Percentiles rank a stretch among this genome's conserved stretches.
phyloP scores from a whole-genome alignment of 345 rosid genomes.

The Lenwebbia sp. region DNA sequence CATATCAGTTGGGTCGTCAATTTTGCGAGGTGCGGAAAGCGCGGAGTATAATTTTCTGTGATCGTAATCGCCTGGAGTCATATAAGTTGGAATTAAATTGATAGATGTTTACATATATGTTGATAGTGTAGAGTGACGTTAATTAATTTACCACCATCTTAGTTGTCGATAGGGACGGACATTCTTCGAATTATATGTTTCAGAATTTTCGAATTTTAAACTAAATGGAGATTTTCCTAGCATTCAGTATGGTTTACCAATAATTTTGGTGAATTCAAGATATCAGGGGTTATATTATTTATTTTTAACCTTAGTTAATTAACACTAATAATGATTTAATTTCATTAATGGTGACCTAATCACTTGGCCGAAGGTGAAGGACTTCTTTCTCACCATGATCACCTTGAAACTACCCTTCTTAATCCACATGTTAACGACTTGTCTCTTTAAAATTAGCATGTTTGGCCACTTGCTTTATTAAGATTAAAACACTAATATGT shows the following conservation, averaged over 20 bases:
- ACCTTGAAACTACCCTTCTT: background rate
- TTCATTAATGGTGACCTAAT: background rate
- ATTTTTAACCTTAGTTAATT: background rate
- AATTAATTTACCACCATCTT: background rate
- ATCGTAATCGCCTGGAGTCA: too few species aligned
- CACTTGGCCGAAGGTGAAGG: background rate
- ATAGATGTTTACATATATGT: too few species aligned
- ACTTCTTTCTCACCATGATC: background rate
- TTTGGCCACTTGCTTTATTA: background rate
- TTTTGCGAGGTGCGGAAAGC: too few species aligned
- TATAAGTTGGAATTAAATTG: too few species aligned
- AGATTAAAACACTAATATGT: too few species aligned
- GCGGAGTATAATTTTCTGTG: too few species aligned
- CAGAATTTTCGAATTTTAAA: background rate
- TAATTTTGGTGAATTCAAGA: background rate
- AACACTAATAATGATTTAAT: background rate
- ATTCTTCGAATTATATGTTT: background rate
- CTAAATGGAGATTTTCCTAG: background rate
- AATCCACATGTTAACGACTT: background rate
- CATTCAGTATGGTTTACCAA: background rate
- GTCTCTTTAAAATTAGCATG: background rate
- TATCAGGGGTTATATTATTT: background rate
- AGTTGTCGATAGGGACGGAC: background rate
- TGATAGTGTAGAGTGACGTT: too few species aligned
- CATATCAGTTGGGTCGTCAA: too few species aligned